Conservation (phyloP, 345 rosid genomes). For the Cardamine chenopodiifolia region DNA sequence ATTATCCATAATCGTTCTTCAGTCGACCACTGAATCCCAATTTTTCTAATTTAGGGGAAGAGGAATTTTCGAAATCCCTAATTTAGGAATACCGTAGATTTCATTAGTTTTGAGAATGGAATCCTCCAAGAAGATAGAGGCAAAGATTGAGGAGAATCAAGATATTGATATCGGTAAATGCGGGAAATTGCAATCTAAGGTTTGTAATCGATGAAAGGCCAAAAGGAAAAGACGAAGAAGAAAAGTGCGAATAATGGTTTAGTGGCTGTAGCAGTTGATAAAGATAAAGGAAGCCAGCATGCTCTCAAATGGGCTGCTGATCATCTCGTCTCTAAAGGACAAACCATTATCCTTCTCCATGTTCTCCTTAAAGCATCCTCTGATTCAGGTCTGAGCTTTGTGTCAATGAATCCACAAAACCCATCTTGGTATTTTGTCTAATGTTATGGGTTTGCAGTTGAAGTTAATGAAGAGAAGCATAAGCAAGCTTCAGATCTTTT, state of each 20-base stretch:
- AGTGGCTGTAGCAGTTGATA: conserved; percentile 79
- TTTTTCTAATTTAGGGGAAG: background rate
- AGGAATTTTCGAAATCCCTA: background rate
- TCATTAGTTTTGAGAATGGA: conserved; percentile 20
- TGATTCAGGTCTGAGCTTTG: conserved; percentile 34
- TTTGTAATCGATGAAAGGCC: conserved; percentile 35
- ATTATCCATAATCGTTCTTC: background rate
- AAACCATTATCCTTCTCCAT: conserved; percentile 73
- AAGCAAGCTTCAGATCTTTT: conserved; percentile 63
- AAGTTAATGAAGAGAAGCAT: conserved; percentile 40
- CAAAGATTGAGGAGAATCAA: conserved; percentile 1
- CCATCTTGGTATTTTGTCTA: background rate
- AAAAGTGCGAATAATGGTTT: conserved; percentile 47
- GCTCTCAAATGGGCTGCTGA: conserved; percentile 88
- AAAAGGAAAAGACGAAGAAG: conserved; percentile 49
- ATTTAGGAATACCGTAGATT: conserved; percentile 21
- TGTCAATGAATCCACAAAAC: background rate
- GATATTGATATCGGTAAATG: conserved; percentile 3
- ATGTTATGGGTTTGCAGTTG: conserved; percentile 29
- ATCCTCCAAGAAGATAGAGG: conserved; percentile 18
- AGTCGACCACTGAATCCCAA: conserved; percentile 24
- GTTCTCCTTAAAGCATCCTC: conserved; percentile 47
- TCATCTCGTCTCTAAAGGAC: conserved; percentile 66
- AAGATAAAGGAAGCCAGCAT: conserved; percentile 76
- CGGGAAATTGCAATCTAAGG: conserved; percentile 3